phyloP scores from a whole-genome alignment of 106 monocot species.

The Dendrobium officinale region DNA sequence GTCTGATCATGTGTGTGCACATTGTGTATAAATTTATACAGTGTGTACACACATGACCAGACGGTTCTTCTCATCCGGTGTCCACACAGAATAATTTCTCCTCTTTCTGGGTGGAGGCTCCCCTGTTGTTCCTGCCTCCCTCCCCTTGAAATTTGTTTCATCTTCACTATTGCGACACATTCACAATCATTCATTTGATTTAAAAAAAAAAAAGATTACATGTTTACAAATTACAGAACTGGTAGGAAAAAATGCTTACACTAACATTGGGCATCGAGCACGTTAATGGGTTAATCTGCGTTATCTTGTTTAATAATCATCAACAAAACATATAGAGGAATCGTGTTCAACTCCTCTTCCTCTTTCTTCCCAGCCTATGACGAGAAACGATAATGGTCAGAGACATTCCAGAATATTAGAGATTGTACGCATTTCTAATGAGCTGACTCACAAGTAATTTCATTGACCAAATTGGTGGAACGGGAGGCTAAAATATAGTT shows the following conservation, averaged over 20 bases:
- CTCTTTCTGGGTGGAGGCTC: too few species aligned
- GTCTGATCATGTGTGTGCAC: too few species aligned
- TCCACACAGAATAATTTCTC: too few species aligned
- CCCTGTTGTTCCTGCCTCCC: neutral
- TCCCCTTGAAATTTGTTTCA: neutral
- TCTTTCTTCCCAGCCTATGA: slow-evolving; percentile 51
- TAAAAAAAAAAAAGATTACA: neutral
- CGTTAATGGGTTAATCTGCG: slow-evolving; percentile 26
- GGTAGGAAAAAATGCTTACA: neutral
- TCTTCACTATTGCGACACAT: neutral
- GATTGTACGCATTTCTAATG: neutral
- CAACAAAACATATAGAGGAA: slow-evolving; percentile 76
- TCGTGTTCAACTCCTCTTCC: slow-evolving; percentile 59
- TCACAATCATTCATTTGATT: neutral
- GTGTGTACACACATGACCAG: too few species aligned
- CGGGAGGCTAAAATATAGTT: too few species aligned
- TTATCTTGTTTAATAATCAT: slow-evolving; percentile 74
- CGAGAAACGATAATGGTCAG: neutral
- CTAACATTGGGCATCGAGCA: neutral
- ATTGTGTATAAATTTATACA: too few species aligned
- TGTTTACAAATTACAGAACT: neutral
- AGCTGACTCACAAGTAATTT: too few species aligned
- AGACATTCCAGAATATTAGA: neutral
- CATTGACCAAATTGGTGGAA: too few species aligned
- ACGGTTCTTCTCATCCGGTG: too few species aligned